These are phyloP conservation scores for Halophytophthora polymorphica DNA, from an alignment of 352 stramenopile genomes.

Conservation along the genomic window DNA sequence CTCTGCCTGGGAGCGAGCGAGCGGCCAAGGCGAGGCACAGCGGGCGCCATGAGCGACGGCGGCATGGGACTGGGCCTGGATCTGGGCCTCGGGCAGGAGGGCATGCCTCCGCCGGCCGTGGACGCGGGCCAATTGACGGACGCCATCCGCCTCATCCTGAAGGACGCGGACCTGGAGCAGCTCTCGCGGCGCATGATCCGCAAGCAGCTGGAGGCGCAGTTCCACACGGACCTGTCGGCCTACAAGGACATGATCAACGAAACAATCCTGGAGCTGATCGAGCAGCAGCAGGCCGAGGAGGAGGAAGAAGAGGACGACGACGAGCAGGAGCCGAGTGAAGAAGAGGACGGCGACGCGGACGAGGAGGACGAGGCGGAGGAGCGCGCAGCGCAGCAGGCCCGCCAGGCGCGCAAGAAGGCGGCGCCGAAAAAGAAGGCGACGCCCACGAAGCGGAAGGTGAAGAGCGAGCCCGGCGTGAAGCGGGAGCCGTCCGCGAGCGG, in stretches of 20 bases:
- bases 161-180: conserved; percentile 79
- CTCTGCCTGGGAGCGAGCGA: not conserved
- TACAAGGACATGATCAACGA: conserved; percentile 86
- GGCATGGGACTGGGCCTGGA: conserved; percentile 53
- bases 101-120: conserved; percentile 30
- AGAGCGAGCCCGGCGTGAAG: conserved; percentile 7
- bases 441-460: conserved; percentile 20
- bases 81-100: conserved; percentile 41
- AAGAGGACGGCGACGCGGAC: conserved; percentile 38
- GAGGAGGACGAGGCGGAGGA: conserved; percentile 16
- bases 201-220: conserved; percentile 81
- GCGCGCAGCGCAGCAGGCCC: conserved; percentile 17
- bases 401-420: conserved; percentile 60
- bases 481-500: conserved; percentile 44
- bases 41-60: conserved; percentile 47
- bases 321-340: conserved; percentile 46
- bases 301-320: conserved; percentile 43
- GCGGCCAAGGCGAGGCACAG: conserved; percentile 3
- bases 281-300: conserved; percentile 70
- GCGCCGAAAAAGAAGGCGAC: conserved; percentile 55
- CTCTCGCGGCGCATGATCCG: conserved; percentile 85
- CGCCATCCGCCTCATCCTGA: conserved; percentile 75
- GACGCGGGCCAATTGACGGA: conserved; percentile 62
- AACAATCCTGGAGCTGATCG: conserved; percentile 77
- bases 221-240: conserved; percentile 68